phyloP scores from a whole-genome alignment of 345 rosid species.

The Balakata baccata region DNA sequence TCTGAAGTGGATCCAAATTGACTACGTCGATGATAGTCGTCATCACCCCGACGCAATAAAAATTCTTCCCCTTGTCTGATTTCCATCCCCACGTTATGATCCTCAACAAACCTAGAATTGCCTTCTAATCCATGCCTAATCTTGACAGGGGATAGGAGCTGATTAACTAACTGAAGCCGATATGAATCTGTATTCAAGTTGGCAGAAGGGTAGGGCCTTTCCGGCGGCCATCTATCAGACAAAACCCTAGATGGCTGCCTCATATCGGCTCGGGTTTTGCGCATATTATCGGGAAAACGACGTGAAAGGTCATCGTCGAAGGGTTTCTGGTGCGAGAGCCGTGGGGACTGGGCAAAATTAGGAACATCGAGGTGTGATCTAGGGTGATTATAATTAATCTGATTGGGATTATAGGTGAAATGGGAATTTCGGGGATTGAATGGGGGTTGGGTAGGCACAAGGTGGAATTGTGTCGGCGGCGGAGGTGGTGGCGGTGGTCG shows the following conservation, averaged over 20 bases:
- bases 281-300: conserved; percentile 19
- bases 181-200: conserved; percentile 16
- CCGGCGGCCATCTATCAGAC: conserved; percentile 15
- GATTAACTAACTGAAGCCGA: conserved; percentile 38
- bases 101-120: conserved; percentile 50
- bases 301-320: conserved; percentile 16
- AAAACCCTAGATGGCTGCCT: conserved; percentile 36
- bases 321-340: conserved; percentile 18
- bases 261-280: neutral
- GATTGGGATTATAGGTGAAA: conserved; percentile 32
- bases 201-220: conserved; percentile 20
- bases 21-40: conserved; percentile 23
- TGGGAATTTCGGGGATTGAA: conserved; percentile 35
- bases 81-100: conserved; percentile 16
- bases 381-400: conserved; percentile 20
- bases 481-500: conserved; percentile 23
- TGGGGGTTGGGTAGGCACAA: conserved; percentile 23
- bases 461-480: conserved; percentile 22
- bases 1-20: conserved; percentile 20
- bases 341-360: conserved; percentile 24
- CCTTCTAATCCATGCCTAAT: conserved; percentile 43
- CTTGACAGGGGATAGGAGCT: conserved; percentile 32
- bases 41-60: conserved; percentile 28
- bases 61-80: conserved; percentile 31
- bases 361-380: conserved; percentile 24